phyloP scores from a whole-genome alignment of 2,329 filamentous ascomycete species.

The Pezicula neosporulosa region DNA sequence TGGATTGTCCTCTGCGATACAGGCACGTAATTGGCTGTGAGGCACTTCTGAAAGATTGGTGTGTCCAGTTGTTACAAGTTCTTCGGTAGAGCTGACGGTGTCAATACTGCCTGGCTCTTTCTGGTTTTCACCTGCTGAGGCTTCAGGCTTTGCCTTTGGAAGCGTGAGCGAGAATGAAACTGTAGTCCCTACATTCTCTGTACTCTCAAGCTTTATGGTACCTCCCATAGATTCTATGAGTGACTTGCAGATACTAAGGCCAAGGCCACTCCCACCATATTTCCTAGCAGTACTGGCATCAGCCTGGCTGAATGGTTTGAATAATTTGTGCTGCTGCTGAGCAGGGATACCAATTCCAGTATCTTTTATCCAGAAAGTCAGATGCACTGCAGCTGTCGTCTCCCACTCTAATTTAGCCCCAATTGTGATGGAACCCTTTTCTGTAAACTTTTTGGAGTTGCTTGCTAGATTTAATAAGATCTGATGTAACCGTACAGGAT shows the following conservation, averaged over 20 bases:
- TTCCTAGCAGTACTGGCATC: conserved; percentile 87
- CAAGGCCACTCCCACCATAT: conserved; percentile 88
- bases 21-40: conserved; percentile 60
- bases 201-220: conserved; percentile 76
- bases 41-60: too few species aligned
- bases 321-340: conserved; percentile 81
- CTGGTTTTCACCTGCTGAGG: conserved; percentile 52
- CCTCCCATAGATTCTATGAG: conserved; percentile 90
- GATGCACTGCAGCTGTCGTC: conserved; percentile 63
- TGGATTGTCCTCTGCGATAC: conserved; percentile 91
- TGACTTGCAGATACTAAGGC: conserved; percentile 90
- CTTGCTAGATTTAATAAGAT: too few species aligned
- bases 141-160: conserved; percentile 71
- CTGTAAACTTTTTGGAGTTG: conserved; percentile 93
- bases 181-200: conserved; percentile 66
- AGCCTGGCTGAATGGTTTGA: conserved; percentile 89
- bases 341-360: conserved; percentile 86
- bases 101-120: conserved; percentile 18
- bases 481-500: conserved; percentile 64
- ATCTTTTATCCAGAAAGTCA: conserved; percentile 84
- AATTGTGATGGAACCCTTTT: conserved; percentile 81
- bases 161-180: conserved; percentile 68
- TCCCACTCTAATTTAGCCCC: conserved; percentile 71
- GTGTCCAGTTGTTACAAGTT: too few species aligned
- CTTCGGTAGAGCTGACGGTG: too few species aligned